phyloP scores from a whole-genome alignment of 1,139 yeast species.

The Debaryomyces sp. region DNA sequence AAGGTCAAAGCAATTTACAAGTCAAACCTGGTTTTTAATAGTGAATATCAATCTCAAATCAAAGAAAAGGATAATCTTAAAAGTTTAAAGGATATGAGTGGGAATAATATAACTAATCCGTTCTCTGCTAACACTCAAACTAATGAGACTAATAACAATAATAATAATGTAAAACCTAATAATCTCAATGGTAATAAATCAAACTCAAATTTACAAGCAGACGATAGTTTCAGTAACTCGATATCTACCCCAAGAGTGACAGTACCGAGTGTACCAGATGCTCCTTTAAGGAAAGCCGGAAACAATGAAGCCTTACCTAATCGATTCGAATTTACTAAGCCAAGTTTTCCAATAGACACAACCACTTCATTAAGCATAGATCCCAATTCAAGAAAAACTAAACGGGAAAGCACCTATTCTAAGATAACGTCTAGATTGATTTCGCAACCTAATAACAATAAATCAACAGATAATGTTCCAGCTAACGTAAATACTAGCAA shows the following conservation, averaged over 20 bases:
- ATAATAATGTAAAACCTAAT: slow-evolving; percentile 11
- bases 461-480: slow-evolving; percentile 9
- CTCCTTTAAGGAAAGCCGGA: slow-evolving; percentile 52
- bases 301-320: slow-evolving; percentile 17
- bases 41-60: slow-evolving; percentile 3
- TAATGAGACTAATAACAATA: slow-evolving; percentile 10
- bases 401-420: slow-evolving; percentile 39
- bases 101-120: slow-evolving; percentile 26
- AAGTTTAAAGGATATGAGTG: slow-evolving; percentile 2
- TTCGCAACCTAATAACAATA: slow-evolving; percentile 41
- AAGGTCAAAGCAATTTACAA: slow-evolving; percentile 64
- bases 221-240: slow-evolving; percentile 26
- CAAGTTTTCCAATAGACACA: slow-evolving; percentile 25
- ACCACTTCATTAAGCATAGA: slow-evolving; percentile 8
- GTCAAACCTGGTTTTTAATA: slow-evolving; percentile 14
- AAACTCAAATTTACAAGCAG: slow-evolving; percentile 18
- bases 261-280: slow-evolving; percentile 49
- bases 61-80: slow-evolving; percentile 3
- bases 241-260: slow-evolving; percentile 53
- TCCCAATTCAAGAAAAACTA: slow-evolving; percentile 16
- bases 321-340: slow-evolving; percentile 39
- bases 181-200: slow-evolving; percentile 23
- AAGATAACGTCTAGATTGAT: slow-evolving; percentile 57
- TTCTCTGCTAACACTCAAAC: slow-evolving; percentile 20
- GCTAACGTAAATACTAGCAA: slow-evolving; percentile 11